Percentiles rank a stretch among this genome's conserved stretches.
phyloP scores from a whole-genome alignment of 208 protist species.

The Phytomonas francai region DNA sequence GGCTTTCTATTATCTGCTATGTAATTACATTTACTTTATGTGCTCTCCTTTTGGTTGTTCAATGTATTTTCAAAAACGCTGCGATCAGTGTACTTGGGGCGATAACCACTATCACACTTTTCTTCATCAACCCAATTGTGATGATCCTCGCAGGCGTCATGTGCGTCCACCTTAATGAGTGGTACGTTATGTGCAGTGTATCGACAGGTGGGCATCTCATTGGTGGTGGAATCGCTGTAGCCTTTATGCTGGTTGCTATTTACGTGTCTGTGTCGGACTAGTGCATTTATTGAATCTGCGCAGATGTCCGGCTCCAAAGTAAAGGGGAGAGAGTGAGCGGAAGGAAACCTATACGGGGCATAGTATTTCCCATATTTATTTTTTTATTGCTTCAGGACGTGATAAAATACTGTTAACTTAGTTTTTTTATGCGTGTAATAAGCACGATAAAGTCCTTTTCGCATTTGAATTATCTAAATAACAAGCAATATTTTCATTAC shows the following conservation, averaged over 20 bases:
- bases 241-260: conserved; percentile 37
- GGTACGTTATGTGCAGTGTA: conserved; percentile 61
- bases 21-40: conserved; percentile 41
- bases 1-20: conserved; percentile 50
- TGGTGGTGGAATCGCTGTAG: conserved; percentile 51
- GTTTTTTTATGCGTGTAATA: neutral
- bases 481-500: neutral
- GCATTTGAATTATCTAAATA: neutral
- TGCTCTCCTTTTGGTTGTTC: conserved; percentile 42
- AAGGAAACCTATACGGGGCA: neutral
- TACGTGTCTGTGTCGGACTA: conserved; percentile 50
- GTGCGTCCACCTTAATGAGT: conserved; percentile 46
- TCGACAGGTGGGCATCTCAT: conserved; percentile 55
- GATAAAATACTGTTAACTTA: neutral
- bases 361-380: neutral
- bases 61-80: conserved; percentile 44
- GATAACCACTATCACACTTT: conserved; percentile 41
- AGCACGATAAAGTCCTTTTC: neutral
- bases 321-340: neutral
- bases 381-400: neutral
- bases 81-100: conserved; percentile 51
- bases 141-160: conserved; percentile 56
- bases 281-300: neutral
- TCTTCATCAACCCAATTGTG: conserved; percentile 64
- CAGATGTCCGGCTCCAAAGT: neutral